Evolutionary conservation across 768 basidiomycete genomes (phyloP).

Genomic region (Trametes meyenii): DNA sequence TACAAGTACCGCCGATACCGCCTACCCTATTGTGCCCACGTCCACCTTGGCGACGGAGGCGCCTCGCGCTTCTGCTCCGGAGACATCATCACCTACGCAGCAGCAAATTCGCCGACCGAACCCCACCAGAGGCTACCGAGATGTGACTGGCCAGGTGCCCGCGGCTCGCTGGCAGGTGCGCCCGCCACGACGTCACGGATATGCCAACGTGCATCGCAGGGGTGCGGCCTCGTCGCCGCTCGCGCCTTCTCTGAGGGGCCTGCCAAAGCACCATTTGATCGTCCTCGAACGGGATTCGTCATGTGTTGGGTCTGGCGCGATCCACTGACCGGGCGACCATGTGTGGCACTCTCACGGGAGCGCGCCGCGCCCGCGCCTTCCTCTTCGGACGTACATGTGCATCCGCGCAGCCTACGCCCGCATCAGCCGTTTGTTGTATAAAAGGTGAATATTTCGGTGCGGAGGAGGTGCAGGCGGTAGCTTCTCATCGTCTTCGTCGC

Average conservation of each 20-base stretch:
- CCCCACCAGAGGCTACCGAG: too few relatives aligned
- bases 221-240: slow-evolving; percentile 10
- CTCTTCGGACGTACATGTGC: not conserved
- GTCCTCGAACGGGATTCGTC: not conserved
- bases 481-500: not conserved
- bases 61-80: too few relatives aligned
- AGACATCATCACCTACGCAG: too few relatives aligned
- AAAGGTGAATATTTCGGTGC: not conserved
- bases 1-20: too few relatives aligned
- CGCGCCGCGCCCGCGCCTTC: not conserved
- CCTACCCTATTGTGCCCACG: too few relatives aligned
- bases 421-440: not conserved
- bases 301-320: not conserved
- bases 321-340: slow-evolving; percentile 7
- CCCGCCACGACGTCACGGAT: not conserved
- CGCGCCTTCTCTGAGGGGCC: not conserved
- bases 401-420: not conserved
- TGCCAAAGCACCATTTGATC: not conserved
- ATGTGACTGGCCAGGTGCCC: not conserved
- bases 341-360: slow-evolving; percentile 8
- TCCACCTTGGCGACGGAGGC: too few relatives aligned
- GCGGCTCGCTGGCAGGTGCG: not conserved
- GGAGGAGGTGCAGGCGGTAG: not conserved
- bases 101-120: too few relatives aligned
- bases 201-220: not conserved